These are phyloP conservation scores for Gaeumannomyces tritici DNA, from an alignment of 2,329 filamentous ascomycete genomes.

Conservation along the genomic window DNA sequence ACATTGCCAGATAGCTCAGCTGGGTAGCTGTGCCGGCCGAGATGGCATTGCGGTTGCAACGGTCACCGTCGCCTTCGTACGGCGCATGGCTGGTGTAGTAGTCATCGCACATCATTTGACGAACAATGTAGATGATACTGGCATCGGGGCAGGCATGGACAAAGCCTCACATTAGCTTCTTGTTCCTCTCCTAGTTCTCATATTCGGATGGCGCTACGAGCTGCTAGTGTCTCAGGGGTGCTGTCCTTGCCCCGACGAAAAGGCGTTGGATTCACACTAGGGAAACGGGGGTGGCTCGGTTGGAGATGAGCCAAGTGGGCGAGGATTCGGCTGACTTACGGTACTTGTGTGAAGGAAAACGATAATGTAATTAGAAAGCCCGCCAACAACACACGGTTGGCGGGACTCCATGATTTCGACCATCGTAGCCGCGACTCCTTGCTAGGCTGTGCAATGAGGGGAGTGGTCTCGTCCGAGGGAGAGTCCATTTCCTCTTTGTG, in stretches of 20 bases:
- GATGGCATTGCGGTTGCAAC: slow-evolving; percentile 52
- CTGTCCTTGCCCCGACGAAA: background rate
- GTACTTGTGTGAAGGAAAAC: slow-evolving; percentile 39
- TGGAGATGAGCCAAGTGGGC: background rate
- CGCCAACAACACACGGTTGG: slow-evolving; percentile 42
- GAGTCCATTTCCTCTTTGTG: background rate
- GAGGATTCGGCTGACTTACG: slow-evolving; percentile 22
- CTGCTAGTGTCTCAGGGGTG: background rate
- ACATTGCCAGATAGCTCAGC: slow-evolving; percentile 55
- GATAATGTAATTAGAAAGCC: slow-evolving; percentile 49
- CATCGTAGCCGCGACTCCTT: slow-evolving; percentile 1
- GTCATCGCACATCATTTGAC: slow-evolving; percentile 61
- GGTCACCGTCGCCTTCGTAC: slow-evolving; percentile 34
- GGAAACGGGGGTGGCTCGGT: too few relatives aligned
- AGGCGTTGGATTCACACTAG: background rate
- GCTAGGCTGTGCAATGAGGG: background rate
- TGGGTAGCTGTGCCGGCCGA: slow-evolving; percentile 54
- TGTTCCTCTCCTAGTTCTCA: background rate
- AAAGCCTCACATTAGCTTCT: background rate
- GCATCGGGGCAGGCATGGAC: background rate
- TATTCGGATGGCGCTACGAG: too few relatives aligned
- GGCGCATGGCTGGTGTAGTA: slow-evolving; percentile 53
- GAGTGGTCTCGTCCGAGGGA: slow-evolving; percentile 1
- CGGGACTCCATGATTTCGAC: slow-evolving; percentile 8
- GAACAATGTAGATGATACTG: slow-evolving; percentile 52